These are phyloP conservation scores for Mortierella sp. DNA, from an alignment of 371 early-diverging fungal genomes.

Conservation along the genomic window DNA sequence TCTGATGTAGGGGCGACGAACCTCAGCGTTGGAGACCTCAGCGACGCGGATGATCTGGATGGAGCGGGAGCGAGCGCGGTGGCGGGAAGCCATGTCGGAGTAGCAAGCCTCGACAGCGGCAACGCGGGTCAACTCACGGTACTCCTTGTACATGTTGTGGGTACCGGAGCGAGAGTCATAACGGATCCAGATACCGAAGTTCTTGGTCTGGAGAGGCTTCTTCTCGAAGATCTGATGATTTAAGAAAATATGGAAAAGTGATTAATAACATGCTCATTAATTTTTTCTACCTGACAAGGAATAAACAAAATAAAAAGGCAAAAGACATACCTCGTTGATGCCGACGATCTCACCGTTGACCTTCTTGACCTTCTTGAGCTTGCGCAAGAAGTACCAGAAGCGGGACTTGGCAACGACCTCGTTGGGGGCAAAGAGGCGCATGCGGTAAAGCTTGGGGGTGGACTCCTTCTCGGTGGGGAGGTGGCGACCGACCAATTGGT, in stretches of 20 bases:
- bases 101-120: constrained; percentile 98
- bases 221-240: constrained; percentile 90
- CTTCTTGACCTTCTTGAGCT: constrained; percentile 99
- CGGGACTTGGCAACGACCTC: constrained; percentile 98
- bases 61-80: constrained; percentile 98
- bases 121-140: constrained; percentile 96
- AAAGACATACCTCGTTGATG: constrained; percentile 86
- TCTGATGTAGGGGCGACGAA: constrained; percentile 97
- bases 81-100: constrained; percentile 99
- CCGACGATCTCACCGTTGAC: constrained; percentile 97
- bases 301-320: not conserved
- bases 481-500: constrained; percentile 94
- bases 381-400: constrained; percentile 99
- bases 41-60: constrained; percentile 99
- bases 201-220: constrained; percentile 95
- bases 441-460: constrained; percentile 97
- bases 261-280: not conserved
- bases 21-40: constrained; percentile 89
- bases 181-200: constrained; percentile 99
- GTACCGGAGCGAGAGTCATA: constrained; percentile 99
- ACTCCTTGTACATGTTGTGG: constrained; percentile 77
- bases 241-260: not conserved
- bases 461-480: constrained; percentile 92
- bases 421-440: constrained; percentile 99
- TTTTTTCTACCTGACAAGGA: not conserved